Evolutionary conservation across 176 grass and related monocot genomes (phyloP).

Genomic region (Oryza coarctata): DNA sequence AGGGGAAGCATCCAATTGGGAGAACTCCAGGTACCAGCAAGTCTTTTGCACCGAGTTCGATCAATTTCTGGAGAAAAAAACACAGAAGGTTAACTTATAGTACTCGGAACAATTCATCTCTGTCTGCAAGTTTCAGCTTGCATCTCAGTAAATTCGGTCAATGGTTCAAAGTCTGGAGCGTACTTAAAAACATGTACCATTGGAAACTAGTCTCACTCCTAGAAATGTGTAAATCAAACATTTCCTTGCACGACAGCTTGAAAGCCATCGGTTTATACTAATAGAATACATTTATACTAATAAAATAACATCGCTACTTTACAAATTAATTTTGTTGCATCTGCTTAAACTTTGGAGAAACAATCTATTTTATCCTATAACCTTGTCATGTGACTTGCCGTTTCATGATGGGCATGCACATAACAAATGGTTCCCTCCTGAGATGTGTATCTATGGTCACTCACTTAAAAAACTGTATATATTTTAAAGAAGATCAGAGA

Average conservation of each 20-base stretch:
- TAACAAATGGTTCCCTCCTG: conserved; percentile 46
- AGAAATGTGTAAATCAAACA: neutral
- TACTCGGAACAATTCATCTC: neutral
- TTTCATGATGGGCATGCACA: conserved; percentile 35
- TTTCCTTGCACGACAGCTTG: neutral
- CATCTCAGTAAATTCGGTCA: neutral
- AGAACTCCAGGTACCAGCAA: conserved; percentile 77
- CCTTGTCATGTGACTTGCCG: conserved; percentile 33
- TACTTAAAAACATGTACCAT: neutral
- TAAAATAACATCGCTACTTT: neutral
- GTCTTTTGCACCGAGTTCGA: conserved; percentile 73
- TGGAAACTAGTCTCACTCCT: neutral
- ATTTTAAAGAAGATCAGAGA: no score
- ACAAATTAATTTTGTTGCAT: neutral
- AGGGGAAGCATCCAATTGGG: conserved; percentile 79
- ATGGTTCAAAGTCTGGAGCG: neutral
- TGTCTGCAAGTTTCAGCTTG: neutral
- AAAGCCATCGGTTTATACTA: neutral
- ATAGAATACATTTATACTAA: neutral
- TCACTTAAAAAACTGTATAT: no score
- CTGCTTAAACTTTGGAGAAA: conserved; percentile 13
- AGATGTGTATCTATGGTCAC: no score
- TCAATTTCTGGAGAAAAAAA: conserved; percentile 59
- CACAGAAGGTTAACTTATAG: neutral
- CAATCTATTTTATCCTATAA: conserved; percentile 13